Percentiles rank a stretch among this genome's conserved stretches.
Conservation (phyloP, 2,329 filamentous ascomycete genomes). For the Aspergillaceae sp. region DNA sequence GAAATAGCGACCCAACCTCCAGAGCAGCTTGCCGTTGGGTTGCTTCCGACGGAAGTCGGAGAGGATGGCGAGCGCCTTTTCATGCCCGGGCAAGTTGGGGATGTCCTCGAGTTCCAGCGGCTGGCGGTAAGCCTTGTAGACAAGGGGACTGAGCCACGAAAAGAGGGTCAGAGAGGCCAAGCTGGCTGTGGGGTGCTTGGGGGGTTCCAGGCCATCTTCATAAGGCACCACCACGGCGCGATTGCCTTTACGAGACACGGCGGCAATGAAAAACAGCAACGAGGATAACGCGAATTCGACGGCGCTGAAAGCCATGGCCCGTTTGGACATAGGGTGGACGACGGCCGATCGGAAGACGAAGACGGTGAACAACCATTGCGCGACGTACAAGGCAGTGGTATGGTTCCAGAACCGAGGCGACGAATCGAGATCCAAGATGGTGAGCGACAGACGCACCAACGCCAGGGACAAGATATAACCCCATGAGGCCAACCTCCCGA, state of each 20-base stretch:
- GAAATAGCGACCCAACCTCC: slow-evolving; percentile 80
- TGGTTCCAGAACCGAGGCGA: slow-evolving; percentile 84
- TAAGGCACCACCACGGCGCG: slow-evolving; percentile 80
- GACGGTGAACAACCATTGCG: slow-evolving; percentile 70
- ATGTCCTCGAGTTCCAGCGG: slow-evolving; percentile 75
- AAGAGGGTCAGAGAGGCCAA: slow-evolving; percentile 82
- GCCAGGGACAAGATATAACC: slow-evolving; percentile 68
- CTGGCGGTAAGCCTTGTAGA: slow-evolving; percentile 80
- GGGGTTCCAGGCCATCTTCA: slow-evolving; percentile 80
- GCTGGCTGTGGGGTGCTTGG: slow-evolving; percentile 77
- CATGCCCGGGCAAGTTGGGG: slow-evolving; percentile 81
- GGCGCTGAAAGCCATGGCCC: slow-evolving; percentile 58
- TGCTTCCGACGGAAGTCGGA: slow-evolving; percentile 76
- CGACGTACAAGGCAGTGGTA: slow-evolving; percentile 72
- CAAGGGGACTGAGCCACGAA: slow-evolving; percentile 79
- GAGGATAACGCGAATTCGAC: slow-evolving; percentile 67
- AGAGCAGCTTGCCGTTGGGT: slow-evolving; percentile 68
- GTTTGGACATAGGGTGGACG: slow-evolving; percentile 61
- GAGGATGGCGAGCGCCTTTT: slow-evolving; percentile 76
- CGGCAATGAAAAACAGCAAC: slow-evolving; percentile 64
- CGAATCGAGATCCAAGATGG: slow-evolving; percentile 53
- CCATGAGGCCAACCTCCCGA: slow-evolving; percentile 67
- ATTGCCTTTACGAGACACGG: slow-evolving; percentile 84
- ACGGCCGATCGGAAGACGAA: slow-evolving; percentile 77
- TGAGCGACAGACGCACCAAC: slow-evolving; percentile 59